phyloP scores from a whole-genome alignment of 805 yeast species.

The Cyberlindnera suaveolens region DNA sequence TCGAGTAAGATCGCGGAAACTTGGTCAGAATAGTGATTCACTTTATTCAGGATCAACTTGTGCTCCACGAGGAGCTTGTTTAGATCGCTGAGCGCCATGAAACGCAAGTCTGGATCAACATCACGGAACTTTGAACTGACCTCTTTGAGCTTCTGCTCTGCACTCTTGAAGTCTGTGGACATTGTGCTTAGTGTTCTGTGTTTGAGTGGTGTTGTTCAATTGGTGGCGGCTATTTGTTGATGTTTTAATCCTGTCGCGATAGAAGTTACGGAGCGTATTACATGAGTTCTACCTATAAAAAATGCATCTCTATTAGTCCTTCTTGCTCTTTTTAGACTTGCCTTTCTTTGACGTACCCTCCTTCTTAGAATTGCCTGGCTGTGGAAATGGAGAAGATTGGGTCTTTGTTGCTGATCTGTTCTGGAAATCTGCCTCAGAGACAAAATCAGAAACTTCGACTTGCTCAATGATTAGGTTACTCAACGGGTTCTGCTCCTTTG shows the following conservation, averaged over 20 bases:
- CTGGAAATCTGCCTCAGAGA: conserved; percentile 11
- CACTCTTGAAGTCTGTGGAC: conserved; percentile 25
- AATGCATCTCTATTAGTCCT: conserved; percentile 6
- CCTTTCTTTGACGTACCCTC: conserved; percentile 9
- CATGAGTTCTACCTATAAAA: too few relatives aligned
- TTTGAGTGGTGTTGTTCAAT: background rate
- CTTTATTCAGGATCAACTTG: conserved; percentile 22
- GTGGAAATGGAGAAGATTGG: background rate
- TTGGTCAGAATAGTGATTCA: conserved; percentile 25
- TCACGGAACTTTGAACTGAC: conserved; percentile 43
- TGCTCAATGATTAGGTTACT: conserved; percentile 34
- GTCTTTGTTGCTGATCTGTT: too few relatives aligned
- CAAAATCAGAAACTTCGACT: conserved; percentile 35
- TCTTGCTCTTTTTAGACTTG: conserved; percentile 11
- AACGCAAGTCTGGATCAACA: conserved; percentile 76
- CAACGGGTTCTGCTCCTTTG: background rate
- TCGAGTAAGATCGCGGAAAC: conserved; percentile 36
- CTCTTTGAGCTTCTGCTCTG: conserved; percentile 21
- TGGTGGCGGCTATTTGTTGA: background rate
- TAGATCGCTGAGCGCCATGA: conserved; percentile 79
- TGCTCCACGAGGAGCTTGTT: conserved; percentile 35
- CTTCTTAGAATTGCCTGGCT: conserved; percentile 3
- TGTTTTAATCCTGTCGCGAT: background rate
- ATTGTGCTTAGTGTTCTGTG: background rate
- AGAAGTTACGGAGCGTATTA: background rate